Evolutionary conservation across 2,329 filamentous ascomycete genomes (phyloP).

Genomic region (Phialemonium atrogriseum): DNA sequence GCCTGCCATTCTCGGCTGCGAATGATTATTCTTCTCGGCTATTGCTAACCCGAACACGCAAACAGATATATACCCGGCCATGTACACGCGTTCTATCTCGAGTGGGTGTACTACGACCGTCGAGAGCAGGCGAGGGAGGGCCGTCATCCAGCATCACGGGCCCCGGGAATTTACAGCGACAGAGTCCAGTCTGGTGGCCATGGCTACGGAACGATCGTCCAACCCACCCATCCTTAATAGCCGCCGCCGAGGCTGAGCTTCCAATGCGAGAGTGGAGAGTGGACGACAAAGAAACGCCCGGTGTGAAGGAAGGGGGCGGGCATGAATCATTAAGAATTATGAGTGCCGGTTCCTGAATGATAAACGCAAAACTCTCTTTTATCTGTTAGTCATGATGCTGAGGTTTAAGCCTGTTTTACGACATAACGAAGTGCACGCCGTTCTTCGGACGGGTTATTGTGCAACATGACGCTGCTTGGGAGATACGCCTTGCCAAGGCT

Average conservation of each 20-base stretch:
- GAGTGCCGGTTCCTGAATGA: too few relatives aligned
- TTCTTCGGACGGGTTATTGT: too few relatives aligned
- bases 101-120: conserved; percentile 77
- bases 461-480: too few relatives aligned
- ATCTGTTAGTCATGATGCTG: too few relatives aligned
- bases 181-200: conserved; percentile 65
- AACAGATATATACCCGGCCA: conserved; percentile 66
- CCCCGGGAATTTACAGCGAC: conserved; percentile 64
- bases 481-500: too few relatives aligned
- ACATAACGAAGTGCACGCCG: too few relatives aligned
- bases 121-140: conserved; percentile 55
- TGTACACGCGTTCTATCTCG: conserved; percentile 72
- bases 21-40: not conserved
- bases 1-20: conserved; percentile 10
- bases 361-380: too few relatives aligned
- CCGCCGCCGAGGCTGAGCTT: too few relatives aligned
- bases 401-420: too few relatives aligned
- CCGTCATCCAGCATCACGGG: conserved; percentile 40
- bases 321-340: too few relatives aligned
- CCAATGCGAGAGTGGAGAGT: not conserved
- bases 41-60: conserved; percentile 5
- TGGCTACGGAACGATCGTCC: conserved; percentile 47
- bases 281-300: too few relatives aligned
- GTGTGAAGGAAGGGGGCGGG: too few relatives aligned
- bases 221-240: conserved; percentile 19